Base-by-base conservation (phyloP, 148 eudicot genomes). In the Rhododendron molle region DNA sequence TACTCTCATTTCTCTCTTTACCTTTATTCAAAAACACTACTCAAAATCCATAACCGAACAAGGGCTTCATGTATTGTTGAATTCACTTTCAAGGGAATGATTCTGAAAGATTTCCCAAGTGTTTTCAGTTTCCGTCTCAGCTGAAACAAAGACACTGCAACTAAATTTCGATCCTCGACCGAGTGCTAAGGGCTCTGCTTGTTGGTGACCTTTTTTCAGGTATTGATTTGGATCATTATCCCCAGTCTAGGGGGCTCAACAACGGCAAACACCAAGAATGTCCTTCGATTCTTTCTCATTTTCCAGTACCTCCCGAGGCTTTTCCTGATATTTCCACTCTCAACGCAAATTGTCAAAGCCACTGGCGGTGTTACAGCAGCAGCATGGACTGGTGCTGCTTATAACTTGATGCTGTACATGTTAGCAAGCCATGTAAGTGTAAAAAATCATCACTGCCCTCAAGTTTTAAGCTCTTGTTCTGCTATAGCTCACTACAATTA, bases 301-400 rank as follows among this genome's bases (percentile, higher is more conserved):
- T 89, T 86, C 76, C 95, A 93, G 84, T 93, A 93, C 83, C 32
- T 93, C 20, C 94, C 92, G 0, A 87, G 95, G 79, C 89, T 93
- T 12, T 89, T 80, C 80, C 86, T 91, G 32, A 92, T 92, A 84
- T 92, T 92, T 84, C 95, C 95, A 0, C 87, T 93, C 38, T 87
- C 93, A 16, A 83, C 94, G 23, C 92, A 92, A 89, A 91, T 93
- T 81, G 89, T 91, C 21, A 90, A 87, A 84, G 86, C 95, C 56
- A 88, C 91, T 43, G 95, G 95, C 65, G 93, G 92, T 58, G 94
- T 93, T 62, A 92, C 93, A 26, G 90, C 91, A 88, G 89, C 95
- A 85, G 95, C 95, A 18, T 92, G 95, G 95, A 93, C 93, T 72
- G 95, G 95, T 77, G 95, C 95, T 77, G 95, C 94, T 46, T 93